Conservation (phyloP, 1,284 basidiomycete genomes). For the Irpex sp. region DNA sequence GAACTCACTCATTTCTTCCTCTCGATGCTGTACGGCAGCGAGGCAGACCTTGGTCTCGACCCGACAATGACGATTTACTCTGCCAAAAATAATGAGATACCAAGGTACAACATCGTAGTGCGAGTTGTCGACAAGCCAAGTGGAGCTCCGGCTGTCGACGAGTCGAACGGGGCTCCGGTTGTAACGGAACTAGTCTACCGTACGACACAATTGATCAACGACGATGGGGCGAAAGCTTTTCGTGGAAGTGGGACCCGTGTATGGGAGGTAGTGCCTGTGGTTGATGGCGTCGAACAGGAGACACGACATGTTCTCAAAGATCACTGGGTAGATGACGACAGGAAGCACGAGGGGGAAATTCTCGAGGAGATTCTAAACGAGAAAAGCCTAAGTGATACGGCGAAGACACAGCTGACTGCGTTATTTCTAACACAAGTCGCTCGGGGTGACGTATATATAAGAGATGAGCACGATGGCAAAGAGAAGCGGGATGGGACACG, state of each 20-base stretch:
- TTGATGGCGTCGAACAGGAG: neutral
- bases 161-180: too few species aligned
- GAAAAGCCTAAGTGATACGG: neutral
- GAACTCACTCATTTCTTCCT: constrained; percentile 4
- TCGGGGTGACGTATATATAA: neutral
- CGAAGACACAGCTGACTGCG: neutral
- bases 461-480: neutral
- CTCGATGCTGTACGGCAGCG: neutral
- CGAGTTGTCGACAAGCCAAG: neutral
- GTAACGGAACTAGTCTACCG: neutral
- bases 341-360: neutral
- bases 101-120: constrained; percentile 1
- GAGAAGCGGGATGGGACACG: neutral
- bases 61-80: constrained; percentile 2
- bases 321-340: constrained; percentile 1
- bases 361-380: neutral
- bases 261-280: neutral
- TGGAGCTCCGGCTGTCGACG: too few species aligned
- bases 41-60: constrained; percentile 4
- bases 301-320: constrained; percentile 4
- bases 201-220: neutral
- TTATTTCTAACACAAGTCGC: neutral
- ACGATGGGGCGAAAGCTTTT: neutral
- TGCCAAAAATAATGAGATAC: neutral
- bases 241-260: constrained; percentile 5